Percentiles rank a stretch among this genome's conserved stretches.
Evolutionary conservation across 768 basidiomycete genomes (phyloP).

Genomic region (Boletus subcaerulescens): DNA sequence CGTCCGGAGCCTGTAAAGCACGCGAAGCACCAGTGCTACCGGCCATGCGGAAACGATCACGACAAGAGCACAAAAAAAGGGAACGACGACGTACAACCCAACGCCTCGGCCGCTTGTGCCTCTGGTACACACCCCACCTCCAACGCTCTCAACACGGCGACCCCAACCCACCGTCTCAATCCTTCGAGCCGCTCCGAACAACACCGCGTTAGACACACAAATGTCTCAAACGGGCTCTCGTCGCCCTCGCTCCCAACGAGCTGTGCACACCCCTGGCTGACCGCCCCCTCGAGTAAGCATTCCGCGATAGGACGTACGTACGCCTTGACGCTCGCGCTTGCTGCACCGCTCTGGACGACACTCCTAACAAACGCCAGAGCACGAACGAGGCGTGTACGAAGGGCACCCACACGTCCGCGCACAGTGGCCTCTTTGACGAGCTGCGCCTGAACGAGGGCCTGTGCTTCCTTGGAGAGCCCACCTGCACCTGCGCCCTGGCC

Average conservation of each 20-base stretch:
- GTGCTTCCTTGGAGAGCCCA: too few species aligned
- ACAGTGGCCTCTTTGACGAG: conserved; percentile 66
- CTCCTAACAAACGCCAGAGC: conserved; percentile 70
- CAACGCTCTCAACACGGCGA: conserved; percentile 78
- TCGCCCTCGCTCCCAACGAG: conserved; percentile 51
- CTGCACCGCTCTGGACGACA: conserved; percentile 44
- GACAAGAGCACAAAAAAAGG: neutral
- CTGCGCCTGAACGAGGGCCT: too few species aligned
- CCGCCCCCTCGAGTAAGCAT: conserved; percentile 63
- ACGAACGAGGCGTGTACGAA: conserved; percentile 57
- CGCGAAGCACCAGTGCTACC: conserved; percentile 53
- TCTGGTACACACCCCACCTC: conserved; percentile 66
- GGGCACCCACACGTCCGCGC: conserved; percentile 52
- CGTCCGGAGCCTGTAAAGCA: conserved; percentile 79
- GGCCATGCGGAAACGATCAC: neutral
- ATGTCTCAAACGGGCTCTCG: conserved; percentile 58
- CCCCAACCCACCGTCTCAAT: conserved; percentile 69
- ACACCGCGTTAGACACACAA: conserved; percentile 64
- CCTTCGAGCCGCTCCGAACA: conserved; percentile 73
- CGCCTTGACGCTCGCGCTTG: conserved; percentile 39
- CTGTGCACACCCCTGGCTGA: conserved; percentile 49
- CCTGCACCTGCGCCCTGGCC: neutral
- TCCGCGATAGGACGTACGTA: conserved; percentile 58
- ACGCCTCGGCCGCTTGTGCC: conserved; percentile 66
- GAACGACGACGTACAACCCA: conserved; percentile 36